Percentiles rank a stretch among this genome's conserved stretches.
Conservation (phyloP, 2,329 filamentous ascomycete genomes). For the Aureobasidium uvarum region DNA sequence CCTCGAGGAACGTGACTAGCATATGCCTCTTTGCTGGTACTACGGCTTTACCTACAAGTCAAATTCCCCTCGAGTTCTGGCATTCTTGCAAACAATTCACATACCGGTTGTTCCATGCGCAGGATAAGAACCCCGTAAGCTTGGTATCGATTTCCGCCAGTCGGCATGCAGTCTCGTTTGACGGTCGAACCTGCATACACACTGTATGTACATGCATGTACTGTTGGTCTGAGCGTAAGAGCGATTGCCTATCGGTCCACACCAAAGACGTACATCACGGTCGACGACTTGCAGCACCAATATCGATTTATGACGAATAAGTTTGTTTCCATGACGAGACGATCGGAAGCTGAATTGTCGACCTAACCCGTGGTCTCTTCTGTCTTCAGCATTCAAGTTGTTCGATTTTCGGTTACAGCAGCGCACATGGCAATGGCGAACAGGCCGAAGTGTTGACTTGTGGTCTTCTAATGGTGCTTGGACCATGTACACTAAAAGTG, state of each 20-base stretch:
- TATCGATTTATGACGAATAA: background rate
- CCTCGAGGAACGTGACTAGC: background rate
- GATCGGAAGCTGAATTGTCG: background rate
- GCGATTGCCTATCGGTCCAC: conserved; percentile 21
- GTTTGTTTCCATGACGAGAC: background rate
- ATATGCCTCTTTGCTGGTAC: background rate
- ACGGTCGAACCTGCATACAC: conserved; percentile 15
- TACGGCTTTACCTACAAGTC: background rate
- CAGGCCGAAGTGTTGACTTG: background rate
- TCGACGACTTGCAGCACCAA: conserved; percentile 9
- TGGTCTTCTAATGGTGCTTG: conserved; percentile 16
- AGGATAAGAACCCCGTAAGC: background rate
- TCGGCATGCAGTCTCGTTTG: conserved; percentile 23
- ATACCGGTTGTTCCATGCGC: background rate
- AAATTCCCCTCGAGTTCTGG: background rate
- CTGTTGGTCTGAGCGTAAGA: conserved; percentile 7
- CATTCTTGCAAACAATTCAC: background rate
- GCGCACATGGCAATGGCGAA: background rate
- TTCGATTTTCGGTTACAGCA: background rate
- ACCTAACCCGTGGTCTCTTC: background rate
- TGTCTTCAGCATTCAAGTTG: background rate
- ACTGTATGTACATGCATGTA: conserved; percentile 5
- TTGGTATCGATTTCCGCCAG: background rate
- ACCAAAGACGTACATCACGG: background rate
- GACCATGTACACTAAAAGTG: conserved; percentile 22